These are phyloP conservation scores for Diplodia scrobiculata DNA, from an alignment of 2,329 filamentous ascomycete species.

Conservation along the genomic window DNA sequence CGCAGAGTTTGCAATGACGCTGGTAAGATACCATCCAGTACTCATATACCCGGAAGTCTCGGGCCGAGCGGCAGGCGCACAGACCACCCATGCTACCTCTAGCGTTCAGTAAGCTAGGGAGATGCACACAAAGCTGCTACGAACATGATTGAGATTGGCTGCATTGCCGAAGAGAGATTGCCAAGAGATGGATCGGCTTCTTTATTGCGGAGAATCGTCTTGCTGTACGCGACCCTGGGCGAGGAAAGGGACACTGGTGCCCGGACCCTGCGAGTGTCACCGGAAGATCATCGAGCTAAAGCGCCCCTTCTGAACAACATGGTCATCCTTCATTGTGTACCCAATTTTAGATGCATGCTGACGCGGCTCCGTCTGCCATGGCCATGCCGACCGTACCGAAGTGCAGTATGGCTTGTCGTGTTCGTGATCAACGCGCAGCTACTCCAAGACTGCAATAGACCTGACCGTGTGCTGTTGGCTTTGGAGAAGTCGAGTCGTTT, in stretches of 20 bases:
- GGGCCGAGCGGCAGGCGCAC: conserved; percentile 27
- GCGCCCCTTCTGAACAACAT: not conserved
- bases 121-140: not conserved
- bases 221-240: not conserved
- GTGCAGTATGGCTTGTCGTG: not conserved
- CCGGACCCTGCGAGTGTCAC: not conserved
- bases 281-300: not conserved
- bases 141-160: conserved; percentile 1
- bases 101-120: conserved; percentile 17
- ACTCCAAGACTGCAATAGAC: not conserved
- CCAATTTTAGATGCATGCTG: conserved; percentile 1
- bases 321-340: not conserved
- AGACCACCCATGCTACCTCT: conserved; percentile 7
- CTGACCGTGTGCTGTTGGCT: not conserved
- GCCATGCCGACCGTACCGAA: not conserved
- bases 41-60: conserved; percentile 17
- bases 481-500: not conserved
- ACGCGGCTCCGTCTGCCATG: not conserved
- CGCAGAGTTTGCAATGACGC: conserved; percentile 1
- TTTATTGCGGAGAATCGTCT: not conserved
- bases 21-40: conserved; percentile 7
- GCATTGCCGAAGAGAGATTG: not conserved
- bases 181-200: conserved; percentile 18
- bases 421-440: not conserved
- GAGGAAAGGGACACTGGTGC: not conserved